phyloP scores from a whole-genome alignment of 2,329 filamentous ascomycete genomes.

The Diaporthe humulicola region DNA sequence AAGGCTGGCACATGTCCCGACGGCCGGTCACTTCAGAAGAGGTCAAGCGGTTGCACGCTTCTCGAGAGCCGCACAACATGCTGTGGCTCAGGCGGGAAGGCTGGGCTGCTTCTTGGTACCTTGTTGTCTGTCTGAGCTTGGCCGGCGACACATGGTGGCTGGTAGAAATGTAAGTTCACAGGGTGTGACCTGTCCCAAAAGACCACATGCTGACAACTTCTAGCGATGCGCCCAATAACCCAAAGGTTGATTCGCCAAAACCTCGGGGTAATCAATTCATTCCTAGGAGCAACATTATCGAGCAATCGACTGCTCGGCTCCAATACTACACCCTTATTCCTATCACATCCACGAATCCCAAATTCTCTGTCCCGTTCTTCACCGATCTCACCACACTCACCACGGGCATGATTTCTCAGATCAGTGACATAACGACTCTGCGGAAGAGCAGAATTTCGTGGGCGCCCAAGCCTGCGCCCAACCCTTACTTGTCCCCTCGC shows the following conservation, averaged over 20 bases:
- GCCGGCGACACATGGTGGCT: conserved; percentile 86
- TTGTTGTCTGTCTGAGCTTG: conserved; percentile 78
- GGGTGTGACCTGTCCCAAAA: not conserved
- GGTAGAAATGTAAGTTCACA: conserved; percentile 68
- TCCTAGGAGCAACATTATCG: conserved; percentile 28
- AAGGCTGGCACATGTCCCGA: conserved; percentile 73
- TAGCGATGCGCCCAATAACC: conserved; percentile 20
- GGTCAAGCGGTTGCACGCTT: conserved; percentile 55
- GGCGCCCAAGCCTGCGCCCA: conserved; percentile 47
- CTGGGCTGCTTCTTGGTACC: conserved; percentile 81
- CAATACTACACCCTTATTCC: conserved; percentile 44
- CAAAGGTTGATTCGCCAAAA: conserved; percentile 16
- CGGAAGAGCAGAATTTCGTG: conserved; percentile 59
- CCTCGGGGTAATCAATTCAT: conserved; percentile 23
- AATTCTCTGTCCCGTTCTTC: conserved; percentile 65
- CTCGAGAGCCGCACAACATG: conserved; percentile 67
- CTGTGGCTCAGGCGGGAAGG: conserved; percentile 78
- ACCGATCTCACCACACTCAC: conserved; percentile 63
- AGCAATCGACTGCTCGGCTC: conserved; percentile 49
- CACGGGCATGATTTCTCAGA: conserved; percentile 65
- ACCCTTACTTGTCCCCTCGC: conserved; percentile 56
- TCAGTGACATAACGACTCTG: conserved; percentile 62
- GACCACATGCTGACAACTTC: not conserved
- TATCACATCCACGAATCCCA: conserved; percentile 48
- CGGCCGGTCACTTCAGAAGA: conserved; percentile 65